Percentiles rank a stretch among this genome's conserved stretches.
Conservation (phyloP, 352 stramenopile species). For the Elongisporangium undulatum region DNA sequence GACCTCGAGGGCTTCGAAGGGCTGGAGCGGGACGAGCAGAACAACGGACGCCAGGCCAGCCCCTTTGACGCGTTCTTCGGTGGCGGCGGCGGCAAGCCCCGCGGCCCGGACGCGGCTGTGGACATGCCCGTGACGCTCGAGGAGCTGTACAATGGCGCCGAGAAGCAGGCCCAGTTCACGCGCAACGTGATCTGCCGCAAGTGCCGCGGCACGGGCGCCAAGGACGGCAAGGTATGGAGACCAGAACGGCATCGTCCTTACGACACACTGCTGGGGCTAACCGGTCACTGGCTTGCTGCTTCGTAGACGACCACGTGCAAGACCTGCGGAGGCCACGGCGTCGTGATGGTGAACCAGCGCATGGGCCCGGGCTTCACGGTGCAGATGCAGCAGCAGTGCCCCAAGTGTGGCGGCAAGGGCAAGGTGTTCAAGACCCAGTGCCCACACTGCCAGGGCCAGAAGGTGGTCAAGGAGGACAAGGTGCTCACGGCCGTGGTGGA, state of each 20-base stretch:
- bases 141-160: constrained; percentile 80
- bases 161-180: constrained; percentile 66
- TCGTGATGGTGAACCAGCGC: constrained; percentile 79
- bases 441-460: constrained; percentile 83
- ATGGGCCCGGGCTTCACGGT: constrained; percentile 84
- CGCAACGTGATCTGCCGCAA: constrained; percentile 85
- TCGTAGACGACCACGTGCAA: constrained; percentile 59
- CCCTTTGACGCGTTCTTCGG: constrained; percentile 82
- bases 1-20: constrained; percentile 91
- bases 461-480: constrained; percentile 82
- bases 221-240: constrained; percentile 64
- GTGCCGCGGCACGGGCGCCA: constrained; percentile 74
- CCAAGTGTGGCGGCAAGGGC: constrained; percentile 85
- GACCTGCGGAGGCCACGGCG: constrained; percentile 61
- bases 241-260: not conserved
- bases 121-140: constrained; percentile 79
- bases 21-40: constrained; percentile 69
- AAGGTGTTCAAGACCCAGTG: constrained; percentile 95
- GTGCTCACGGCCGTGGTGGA: constrained; percentile 75
- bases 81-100: constrained; percentile 57
- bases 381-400: constrained; percentile 88
- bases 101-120: constrained; percentile 70
- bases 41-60: constrained; percentile 36
- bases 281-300: not conserved
- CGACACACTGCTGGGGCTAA: not conserved